A percentile compares a stretch with the other conserved stretches of the same genome.
Conservation (phyloP, 768 basidiomycete species). For the Tricholoma saponaceum region DNA sequence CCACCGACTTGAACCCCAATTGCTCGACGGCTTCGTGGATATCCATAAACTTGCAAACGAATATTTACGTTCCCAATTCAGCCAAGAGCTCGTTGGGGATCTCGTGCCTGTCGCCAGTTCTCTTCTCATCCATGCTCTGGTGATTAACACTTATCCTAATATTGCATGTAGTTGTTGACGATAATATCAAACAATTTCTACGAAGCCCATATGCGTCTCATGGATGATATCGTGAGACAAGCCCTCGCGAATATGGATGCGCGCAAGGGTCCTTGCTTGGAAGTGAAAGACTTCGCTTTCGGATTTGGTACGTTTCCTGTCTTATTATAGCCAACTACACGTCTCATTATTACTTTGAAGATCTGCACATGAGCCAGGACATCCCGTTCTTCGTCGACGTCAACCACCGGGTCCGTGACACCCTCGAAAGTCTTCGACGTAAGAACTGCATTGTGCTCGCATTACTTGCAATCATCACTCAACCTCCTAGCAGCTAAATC, state of each 20-base stretch:
- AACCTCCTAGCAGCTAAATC: not conserved
- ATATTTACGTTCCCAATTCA: slow-evolving; percentile 11
- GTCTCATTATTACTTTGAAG: not conserved
- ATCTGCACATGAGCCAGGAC: slow-evolving; percentile 8
- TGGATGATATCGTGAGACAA: slow-evolving; percentile 10
- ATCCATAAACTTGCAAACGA: slow-evolving; percentile 11
- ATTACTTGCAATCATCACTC: not conserved
- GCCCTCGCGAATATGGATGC: slow-evolving; percentile 10
- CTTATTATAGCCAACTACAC: too few species aligned
- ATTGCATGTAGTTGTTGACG: slow-evolving; percentile 7
- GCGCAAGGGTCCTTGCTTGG: slow-evolving; percentile 8
- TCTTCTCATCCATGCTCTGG: not conserved
- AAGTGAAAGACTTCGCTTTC: slow-evolving; percentile 14
- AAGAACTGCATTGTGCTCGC: not conserved
- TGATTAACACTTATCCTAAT: not conserved
- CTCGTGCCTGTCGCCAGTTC: slow-evolving; percentile 5
- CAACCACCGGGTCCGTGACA: slow-evolving; percentile 2
- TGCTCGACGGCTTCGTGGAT: slow-evolving; percentile 10
- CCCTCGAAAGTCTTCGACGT: slow-evolving; percentile 1
- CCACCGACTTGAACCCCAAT: not conserved
- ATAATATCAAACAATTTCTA: slow-evolving; percentile 15
- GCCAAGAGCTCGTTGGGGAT: slow-evolving; percentile 3
- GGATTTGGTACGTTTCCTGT: slow-evolving; percentile 8
- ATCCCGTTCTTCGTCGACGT: slow-evolving; percentile 1
- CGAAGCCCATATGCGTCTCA: slow-evolving; percentile 12